Evolutionary conservation across 2,329 filamentous ascomycete species (phyloP).

Genomic region (Pyricularia pennisetigena): DNA sequence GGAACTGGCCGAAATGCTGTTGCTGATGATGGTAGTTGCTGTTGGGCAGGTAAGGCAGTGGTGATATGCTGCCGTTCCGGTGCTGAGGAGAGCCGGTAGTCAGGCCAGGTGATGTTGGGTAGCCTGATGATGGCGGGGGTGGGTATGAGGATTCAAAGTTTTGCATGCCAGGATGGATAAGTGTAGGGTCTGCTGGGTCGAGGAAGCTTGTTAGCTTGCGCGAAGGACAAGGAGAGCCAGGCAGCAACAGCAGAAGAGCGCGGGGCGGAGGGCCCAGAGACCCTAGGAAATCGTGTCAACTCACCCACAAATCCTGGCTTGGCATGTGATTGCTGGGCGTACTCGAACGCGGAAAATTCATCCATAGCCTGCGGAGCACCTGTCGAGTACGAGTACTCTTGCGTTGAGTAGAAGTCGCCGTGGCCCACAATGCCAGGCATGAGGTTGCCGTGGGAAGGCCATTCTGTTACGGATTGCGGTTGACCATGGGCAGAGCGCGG

Average conservation of each 20-base stretch:
- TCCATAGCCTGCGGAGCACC: slow-evolving; percentile 31
- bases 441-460: slow-evolving; percentile 47
- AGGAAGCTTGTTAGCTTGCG: slow-evolving; percentile 24
- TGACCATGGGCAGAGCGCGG: slow-evolving; percentile 53
- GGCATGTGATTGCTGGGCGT: slow-evolving; percentile 29
- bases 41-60: slow-evolving; percentile 24
- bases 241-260: slow-evolving; percentile 15
- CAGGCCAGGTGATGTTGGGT: slow-evolving; percentile 54
- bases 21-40: slow-evolving; percentile 23
- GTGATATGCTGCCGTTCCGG: slow-evolving; percentile 35
- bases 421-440: slow-evolving; percentile 54
- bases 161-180: slow-evolving; percentile 46
- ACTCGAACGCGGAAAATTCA: slow-evolving; percentile 38
- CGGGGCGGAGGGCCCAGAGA: slow-evolving; percentile 9
- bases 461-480: slow-evolving; percentile 47
- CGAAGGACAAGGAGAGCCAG: slow-evolving; percentile 15
- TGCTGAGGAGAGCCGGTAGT: slow-evolving; percentile 40
- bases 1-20: slow-evolving; percentile 39
- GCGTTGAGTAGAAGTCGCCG: slow-evolving; percentile 39
- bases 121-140: slow-evolving; percentile 26
- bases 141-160: slow-evolving; percentile 39
- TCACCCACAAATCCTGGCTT: slow-evolving; percentile 45
- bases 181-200: slow-evolving; percentile 37
- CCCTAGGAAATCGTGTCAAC: slow-evolving; percentile 30
- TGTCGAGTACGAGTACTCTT: slow-evolving; percentile 40